Evolutionary conservation across 768 basidiomycete species (phyloP).

Genomic region (Leccinum subtestaceum): DNA sequence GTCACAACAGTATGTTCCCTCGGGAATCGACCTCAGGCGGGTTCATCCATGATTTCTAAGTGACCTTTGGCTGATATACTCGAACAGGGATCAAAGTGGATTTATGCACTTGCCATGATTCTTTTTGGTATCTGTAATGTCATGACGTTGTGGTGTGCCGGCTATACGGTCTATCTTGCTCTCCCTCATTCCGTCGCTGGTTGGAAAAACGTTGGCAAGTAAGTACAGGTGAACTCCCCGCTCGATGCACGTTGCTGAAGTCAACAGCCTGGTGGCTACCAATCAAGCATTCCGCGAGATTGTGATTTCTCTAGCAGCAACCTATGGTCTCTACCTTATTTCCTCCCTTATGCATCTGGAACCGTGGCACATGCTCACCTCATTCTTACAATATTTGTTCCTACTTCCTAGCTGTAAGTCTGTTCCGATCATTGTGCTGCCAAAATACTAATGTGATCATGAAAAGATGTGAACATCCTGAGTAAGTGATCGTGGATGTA

Average conservation of each 20-base stretch:
- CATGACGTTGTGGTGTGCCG: conserved; percentile 87
- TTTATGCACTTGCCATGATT: conserved; percentile 71
- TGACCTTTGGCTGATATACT: conserved; percentile 3
- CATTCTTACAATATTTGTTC: conserved; percentile 90
- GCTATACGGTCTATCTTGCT: conserved; percentile 83
- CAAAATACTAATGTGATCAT: conserved; percentile 8
- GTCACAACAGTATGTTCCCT: conserved; percentile 83
- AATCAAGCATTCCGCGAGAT: conserved; percentile 81
- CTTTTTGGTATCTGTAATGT: conserved; percentile 76
- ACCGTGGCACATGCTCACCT: conserved; percentile 97
- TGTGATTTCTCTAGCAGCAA: conserved; percentile 71
- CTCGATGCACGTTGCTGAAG: conserved; percentile 25
- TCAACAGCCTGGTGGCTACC: conserved; percentile 51
- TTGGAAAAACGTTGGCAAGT: conserved; percentile 75
- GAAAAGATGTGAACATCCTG: conserved; percentile 72
- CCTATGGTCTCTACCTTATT: conserved; percentile 83
- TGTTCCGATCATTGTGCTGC: neutral
- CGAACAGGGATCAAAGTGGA: conserved; percentile 77
- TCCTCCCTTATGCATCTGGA: conserved; percentile 87
- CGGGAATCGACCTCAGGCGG: conserved; percentile 79
- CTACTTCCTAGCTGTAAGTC: conserved; percentile 70
- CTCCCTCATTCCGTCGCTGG: conserved; percentile 71
- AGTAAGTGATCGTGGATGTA: conserved; percentile 39
- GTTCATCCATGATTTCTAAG: conserved; percentile 11
- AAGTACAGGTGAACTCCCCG: conserved; percentile 25